Evolutionary conservation across 1,139 yeast genomes (phyloP), one percentile per base, ranked within the genome.

Genomic region (Scheffersomyces cryptocercus): DNA sequence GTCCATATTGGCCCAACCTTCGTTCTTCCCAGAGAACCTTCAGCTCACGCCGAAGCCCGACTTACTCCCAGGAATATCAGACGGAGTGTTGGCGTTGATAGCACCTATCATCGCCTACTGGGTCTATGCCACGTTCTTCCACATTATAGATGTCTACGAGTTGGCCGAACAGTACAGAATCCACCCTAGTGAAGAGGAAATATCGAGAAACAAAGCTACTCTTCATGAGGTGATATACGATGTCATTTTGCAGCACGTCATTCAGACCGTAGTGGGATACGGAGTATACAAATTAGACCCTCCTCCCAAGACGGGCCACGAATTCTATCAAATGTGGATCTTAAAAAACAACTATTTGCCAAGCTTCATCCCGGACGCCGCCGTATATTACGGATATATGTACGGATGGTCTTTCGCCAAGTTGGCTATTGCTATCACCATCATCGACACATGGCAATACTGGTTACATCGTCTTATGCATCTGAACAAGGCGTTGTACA

Each of bases 371-470:
- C 84, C 88, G 3, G 68, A 69, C 50, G 46, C 51, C 7, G 55
- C 70, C 8, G 62, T 83, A 24, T 81, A 77, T 55, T 64, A 71
- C 45, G 62, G 68, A 15, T 85, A 84, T 62, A 73, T 73, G 66
- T 84, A 79, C 58, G 89, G 82, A 36, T 67, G 80, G 59, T 82
- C 97, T 0, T 41, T 70, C 1, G 32, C 80, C 10, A 83, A 83
- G 53, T 65, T 90, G 33, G 40, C 68, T 10, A 41, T 76, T 34
- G 97, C 96, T 3, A 84, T 89, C 58, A 62, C 81, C 41, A 72
- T 93, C 49, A 79, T 93, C 56, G 99, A 93, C 64, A 77, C 96
- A 5, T 93, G 99, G 99, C 99, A 93, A 68, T 90, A 88, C 66
- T 82, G 84, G 75, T 73, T 90, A 50, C 99, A 93, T 64, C 79